Evolutionary conservation across 495 filamentous ascomycete species (phyloP).

Genomic region (Xylaria cubensis): DNA sequence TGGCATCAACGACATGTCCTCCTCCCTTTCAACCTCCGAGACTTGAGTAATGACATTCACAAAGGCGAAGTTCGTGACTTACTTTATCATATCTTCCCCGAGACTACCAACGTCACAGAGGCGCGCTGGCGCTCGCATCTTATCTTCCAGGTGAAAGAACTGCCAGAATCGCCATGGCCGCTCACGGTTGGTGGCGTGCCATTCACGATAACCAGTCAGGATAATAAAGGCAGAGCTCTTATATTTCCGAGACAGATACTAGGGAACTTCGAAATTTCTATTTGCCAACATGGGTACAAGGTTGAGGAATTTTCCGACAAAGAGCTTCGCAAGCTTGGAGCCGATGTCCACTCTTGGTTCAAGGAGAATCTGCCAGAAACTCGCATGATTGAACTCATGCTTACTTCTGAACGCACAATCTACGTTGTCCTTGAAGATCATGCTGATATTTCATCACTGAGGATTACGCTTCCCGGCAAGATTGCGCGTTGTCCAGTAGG

Average conservation of each 20-base stretch:
- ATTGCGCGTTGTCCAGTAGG: no score
- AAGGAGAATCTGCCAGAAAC: no score
- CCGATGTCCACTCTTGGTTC: no score
- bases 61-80: not conserved
- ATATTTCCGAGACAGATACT: slow-evolving; percentile 4
- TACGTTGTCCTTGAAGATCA: no score
- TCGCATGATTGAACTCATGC: no score
- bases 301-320: no score
- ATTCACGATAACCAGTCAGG: slow-evolving; percentile 20
- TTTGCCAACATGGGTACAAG: no score
- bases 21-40: slow-evolving; percentile 18
- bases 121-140: not conserved
- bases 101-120: slow-evolving; percentile 24
- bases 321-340: no score
- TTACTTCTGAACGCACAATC: no score
- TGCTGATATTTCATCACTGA: no score
- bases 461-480: no score
- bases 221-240: slow-evolving; percentile 9
- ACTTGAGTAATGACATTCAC: slow-evolving; percentile 9
- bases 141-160: slow-evolving; percentile 23
- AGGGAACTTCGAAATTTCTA: no score
- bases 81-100: slow-evolving; percentile 18
- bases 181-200: slow-evolving; percentile 23
- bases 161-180: slow-evolving; percentile 22
- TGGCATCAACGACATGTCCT: slow-evolving; percentile 14